Base-by-base conservation (phyloP, 2,329 filamentous ascomycete species). In the Fusarium musae region DNA sequence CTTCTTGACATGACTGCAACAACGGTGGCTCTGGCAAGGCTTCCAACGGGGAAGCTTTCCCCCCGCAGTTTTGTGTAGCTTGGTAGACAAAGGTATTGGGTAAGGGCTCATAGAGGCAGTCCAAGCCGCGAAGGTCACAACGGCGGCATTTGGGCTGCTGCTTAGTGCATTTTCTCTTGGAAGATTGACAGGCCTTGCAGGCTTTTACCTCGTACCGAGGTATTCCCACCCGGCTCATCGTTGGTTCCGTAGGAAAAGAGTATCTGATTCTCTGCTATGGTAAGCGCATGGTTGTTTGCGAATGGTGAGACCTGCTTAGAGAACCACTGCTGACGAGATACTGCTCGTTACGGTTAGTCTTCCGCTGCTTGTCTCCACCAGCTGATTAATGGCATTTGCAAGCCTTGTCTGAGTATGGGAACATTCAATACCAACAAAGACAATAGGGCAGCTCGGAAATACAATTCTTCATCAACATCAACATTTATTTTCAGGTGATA, bases 91-190 rank as follows among this genome's bases (percentile, higher is more conserved):
- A 39, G 37, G 44, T 73, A 4, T 53, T 59, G 39, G 59, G 69
- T n/a, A 40, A 34, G 11, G 60, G 52, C 26, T 66, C 64, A 34
- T 80, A 80, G 1, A 78, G 53, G 40, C 73, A 75, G 10, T 44
- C 13, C 40, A 75, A n/a, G 21, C 54, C 64, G 17, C 67, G 72
- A n/a, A 66, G 52, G 9, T 66, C 62, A 37, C 72, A 75, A n/a
- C 73, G 66, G 6, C 44, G 70, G 34, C 73, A 75, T 39, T 43
- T 50, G 10, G 75, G 75, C 12, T 68, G 58, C 32, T 72, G 63
- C n/a, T 63, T 75, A 5, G 60, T 70, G 30, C 74, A 77, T 30
- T 70, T 77, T 12, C 75, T 59, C 36, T 77, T 77, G 3, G 75
- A 59, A 4, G 26, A 64, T 9, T 67, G 68, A 44, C 74, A 76